Evolutionary conservation across 331 rosid genomes (phyloP).

Genomic region (Pyracantha coccinea): DNA sequence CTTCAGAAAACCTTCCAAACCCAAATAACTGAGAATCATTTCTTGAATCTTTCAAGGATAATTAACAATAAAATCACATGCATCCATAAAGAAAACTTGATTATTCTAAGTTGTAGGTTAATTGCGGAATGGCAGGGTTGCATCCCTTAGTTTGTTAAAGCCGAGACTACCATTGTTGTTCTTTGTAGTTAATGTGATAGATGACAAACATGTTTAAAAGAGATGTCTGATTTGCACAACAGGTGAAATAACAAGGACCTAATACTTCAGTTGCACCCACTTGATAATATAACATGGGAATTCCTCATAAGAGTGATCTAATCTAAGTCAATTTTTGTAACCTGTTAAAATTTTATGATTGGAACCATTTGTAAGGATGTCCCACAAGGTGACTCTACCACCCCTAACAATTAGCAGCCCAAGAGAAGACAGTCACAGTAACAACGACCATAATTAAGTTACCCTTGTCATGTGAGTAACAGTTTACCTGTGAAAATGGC

Average conservation of each 20-base stretch:
- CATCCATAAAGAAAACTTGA: neutral
- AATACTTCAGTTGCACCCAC: neutral
- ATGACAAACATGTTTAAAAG: neutral
- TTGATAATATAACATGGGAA: no score
- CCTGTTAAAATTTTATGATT: neutral
- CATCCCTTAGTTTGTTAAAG: neutral
- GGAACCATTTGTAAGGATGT: neutral
- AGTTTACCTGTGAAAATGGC: conserved; percentile 67
- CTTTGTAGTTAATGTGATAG: neutral
- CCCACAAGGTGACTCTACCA: neutral
- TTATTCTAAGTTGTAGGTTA: neutral
- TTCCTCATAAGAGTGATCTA: no score
- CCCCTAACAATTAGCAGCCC: neutral
- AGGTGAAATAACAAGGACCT: neutral
- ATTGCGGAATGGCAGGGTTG: neutral
- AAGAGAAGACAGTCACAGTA: neutral
- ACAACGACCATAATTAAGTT: neutral
- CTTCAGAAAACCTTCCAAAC: conserved; percentile 48
- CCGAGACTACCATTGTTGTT: neutral
- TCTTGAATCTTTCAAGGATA: neutral
- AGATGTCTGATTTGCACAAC: neutral
- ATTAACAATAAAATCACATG: neutral
- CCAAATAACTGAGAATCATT: neutral
- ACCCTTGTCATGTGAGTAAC: neutral
- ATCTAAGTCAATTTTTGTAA: neutral